These are phyloP conservation scores for Aspergillus incahuasiensis DNA, from an alignment of 495 filamentous ascomycete species.

Conservation along the genomic window DNA sequence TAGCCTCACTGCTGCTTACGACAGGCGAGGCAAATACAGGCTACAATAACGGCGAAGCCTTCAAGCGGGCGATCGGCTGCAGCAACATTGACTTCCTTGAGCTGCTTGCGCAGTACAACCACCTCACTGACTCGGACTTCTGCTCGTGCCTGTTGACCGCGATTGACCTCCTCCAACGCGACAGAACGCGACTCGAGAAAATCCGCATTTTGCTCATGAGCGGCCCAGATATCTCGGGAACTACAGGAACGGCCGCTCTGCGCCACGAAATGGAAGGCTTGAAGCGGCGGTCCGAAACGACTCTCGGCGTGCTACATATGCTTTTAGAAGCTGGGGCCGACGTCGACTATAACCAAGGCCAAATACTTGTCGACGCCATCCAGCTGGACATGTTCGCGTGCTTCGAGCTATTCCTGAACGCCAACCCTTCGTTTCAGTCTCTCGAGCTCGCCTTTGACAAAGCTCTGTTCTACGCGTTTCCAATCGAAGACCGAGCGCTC, in stretches of 20 bases:
- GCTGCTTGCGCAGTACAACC: conserved; percentile 8
- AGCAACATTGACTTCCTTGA: conserved; percentile 4
- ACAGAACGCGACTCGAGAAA: conserved; percentile 8
- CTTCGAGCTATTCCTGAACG: conserved; percentile 2
- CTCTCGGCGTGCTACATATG: conserved; percentile 5
- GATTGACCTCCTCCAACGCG: conserved; percentile 2
- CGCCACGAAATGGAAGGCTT: conserved; percentile 11
- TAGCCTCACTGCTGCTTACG: conserved; percentile 3
- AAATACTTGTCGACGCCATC: conserved; percentile 7
- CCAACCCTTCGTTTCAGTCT: not conserved
- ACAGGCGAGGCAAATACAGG: conserved; percentile 4
- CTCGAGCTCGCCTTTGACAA: conserved; percentile 9
- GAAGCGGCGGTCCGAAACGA: conserved; percentile 4
- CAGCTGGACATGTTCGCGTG: conserved; percentile 7
- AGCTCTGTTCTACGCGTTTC: not conserved
- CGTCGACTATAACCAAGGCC: conserved; percentile 5
- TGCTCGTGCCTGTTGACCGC: conserved; percentile 6
- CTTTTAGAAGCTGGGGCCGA: conserved; percentile 7
- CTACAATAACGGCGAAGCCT: conserved; percentile 1
- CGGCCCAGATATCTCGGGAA: not conserved
- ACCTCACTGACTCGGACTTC: conserved; percentile 4
- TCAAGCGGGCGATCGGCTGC: conserved; percentile 5
- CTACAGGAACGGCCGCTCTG: conserved; percentile 4
- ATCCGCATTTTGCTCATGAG: conserved; percentile 8
- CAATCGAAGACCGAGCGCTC: not conserved